Conservation (phyloP, 116 monocot species). For the Iris pallida region DNA sequence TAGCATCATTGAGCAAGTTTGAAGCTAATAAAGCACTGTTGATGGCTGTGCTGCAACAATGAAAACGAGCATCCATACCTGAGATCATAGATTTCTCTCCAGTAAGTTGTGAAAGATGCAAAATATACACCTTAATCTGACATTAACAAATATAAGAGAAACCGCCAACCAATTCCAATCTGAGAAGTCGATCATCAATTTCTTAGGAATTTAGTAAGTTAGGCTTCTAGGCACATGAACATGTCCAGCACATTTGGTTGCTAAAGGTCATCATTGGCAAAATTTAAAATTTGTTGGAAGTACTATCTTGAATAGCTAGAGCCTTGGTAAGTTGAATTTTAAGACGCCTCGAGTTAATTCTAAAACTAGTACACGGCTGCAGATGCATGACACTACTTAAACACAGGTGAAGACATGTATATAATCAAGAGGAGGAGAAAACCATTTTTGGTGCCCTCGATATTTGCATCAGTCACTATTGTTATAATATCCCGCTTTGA, state of each 20-base stretch:
- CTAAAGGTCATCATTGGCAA: no score
- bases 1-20: conserved; percentile 50
- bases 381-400: background rate
- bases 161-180: no score
- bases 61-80: conserved; percentile 88
- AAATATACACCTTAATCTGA: background rate
- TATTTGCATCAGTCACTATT: conserved; percentile 52
- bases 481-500: conserved; percentile 71
- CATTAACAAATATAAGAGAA: background rate
- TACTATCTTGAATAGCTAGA: background rate
- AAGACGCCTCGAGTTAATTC: no score
- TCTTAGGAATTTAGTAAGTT: no score
- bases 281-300: background rate
- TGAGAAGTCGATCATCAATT: no score
- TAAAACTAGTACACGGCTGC: background rate
- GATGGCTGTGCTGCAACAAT: conserved; percentile 71
- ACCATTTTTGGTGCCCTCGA: conserved; percentile 75
- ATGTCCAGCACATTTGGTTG: no score
- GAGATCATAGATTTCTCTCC: background rate
- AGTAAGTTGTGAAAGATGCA: background rate
- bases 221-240: no score
- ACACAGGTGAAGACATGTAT: background rate
- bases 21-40: conserved; percentile 54
- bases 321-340: no score
- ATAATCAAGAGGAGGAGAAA: conserved; percentile 8